Conservation (phyloP, 2,329 filamentous ascomycete genomes). For the Mariannaea sp. region DNA sequence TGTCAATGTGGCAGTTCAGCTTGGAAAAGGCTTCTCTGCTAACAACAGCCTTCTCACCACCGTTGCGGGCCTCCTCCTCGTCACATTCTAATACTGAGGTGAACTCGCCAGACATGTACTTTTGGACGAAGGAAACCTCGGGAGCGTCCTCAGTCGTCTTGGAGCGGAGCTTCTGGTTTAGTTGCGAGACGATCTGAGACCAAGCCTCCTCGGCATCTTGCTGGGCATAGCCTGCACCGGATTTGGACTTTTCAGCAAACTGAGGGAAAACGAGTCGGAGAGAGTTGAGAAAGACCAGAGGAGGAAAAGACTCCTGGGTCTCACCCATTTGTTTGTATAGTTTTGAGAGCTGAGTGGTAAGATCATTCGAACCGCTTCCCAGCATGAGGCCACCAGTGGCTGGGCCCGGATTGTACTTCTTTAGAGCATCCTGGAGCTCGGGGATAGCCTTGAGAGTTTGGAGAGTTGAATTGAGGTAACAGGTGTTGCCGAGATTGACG, state of each 20-base stretch:
- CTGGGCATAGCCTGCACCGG: slow-evolving; percentile 86
- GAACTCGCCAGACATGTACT: slow-evolving; percentile 85
- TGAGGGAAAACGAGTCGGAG: slow-evolving; percentile 84
- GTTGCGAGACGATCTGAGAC: slow-evolving; percentile 88
- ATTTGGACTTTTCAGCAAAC: slow-evolving; percentile 87
- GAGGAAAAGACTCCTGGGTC: slow-evolving; percentile 85
- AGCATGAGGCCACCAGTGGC: slow-evolving; percentile 54
- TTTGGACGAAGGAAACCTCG: slow-evolving; percentile 79
- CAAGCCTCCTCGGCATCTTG: slow-evolving; percentile 98
- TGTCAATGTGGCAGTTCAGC: slow-evolving; percentile 93
- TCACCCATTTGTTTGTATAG: slow-evolving; percentile 89
- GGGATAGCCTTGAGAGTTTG: slow-evolving; percentile 88
- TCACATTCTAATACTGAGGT: slow-evolving; percentile 81
- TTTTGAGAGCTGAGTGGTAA: slow-evolving; percentile 77
- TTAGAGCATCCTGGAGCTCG: slow-evolving; percentile 82
- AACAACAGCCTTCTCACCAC: slow-evolving; percentile 70
- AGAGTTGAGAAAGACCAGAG: slow-evolving; percentile 79
- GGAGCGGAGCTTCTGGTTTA: slow-evolving; percentile 77
- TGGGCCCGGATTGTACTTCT: slow-evolving; percentile 55
- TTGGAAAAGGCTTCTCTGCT: slow-evolving; percentile 82
- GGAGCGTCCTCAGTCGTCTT: slow-evolving; percentile 55
- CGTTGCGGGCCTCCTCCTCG: slow-evolving; percentile 75
- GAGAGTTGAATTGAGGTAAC: slow-evolving; percentile 97
- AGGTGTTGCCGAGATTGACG: slow-evolving; percentile 94
- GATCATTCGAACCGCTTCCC: slow-evolving; percentile 54